Percentiles rank a stretch among this genome's conserved stretches.
phyloP scores from a whole-genome alignment of 202 grass and related monocot species.

The Cymbopogon flexuosus region DNA sequence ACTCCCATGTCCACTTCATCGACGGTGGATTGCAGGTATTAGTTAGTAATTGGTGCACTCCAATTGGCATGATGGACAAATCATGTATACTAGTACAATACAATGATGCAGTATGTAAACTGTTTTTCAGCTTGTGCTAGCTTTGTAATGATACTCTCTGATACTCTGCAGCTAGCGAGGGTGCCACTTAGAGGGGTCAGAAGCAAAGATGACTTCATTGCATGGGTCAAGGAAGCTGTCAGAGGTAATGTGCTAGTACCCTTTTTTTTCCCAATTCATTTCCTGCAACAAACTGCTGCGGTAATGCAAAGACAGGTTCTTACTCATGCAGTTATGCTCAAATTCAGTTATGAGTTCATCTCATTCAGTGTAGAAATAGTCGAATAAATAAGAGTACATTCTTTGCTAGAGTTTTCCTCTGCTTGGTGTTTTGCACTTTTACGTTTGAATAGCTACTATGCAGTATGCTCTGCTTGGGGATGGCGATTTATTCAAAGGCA shows the following conservation, averaged over 20 bases:
- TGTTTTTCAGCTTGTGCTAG: not conserved
- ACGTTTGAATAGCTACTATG: not conserved
- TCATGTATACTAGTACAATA: not conserved
- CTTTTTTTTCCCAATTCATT: not conserved
- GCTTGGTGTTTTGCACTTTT: not conserved
- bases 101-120: not conserved
- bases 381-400: not conserved
- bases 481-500: not conserved
- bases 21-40: slow-evolving; percentile 61
- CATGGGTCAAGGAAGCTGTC: slow-evolving; percentile 52
- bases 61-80: not conserved
- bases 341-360: not conserved
- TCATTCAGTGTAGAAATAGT: not conserved
- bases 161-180: slow-evolving; percentile 40
- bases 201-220: slow-evolving; percentile 63
- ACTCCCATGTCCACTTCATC: slow-evolving; percentile 89
- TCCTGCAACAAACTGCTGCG: not conserved
- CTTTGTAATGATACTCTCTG: not conserved
- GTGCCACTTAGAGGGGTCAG: slow-evolving; percentile 59
- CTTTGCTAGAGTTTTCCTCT: not conserved
- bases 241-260: slow-evolving; percentile 28
- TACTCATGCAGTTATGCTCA: not conserved
- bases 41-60: not conserved
- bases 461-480: not conserved
- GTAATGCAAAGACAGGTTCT: not conserved